Conservation (phyloP, 495 filamentous ascomycete species). For the Penicillium herquei region DNA sequence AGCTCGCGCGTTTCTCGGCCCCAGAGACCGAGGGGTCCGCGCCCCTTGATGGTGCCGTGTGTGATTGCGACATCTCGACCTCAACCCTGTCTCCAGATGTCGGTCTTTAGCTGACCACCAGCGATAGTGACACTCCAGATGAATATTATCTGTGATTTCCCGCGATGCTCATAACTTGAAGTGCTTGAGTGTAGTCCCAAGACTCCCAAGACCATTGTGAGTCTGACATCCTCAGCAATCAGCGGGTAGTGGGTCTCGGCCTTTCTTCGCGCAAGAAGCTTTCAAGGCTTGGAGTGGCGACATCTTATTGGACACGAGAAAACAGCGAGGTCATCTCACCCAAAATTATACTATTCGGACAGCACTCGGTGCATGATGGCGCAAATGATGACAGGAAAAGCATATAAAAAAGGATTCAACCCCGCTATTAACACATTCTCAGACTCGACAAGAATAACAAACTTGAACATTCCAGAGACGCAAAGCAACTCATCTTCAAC, state of each 20-base stretch:
- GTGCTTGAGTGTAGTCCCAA: too few relatives aligned
- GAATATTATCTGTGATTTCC: too few relatives aligned
- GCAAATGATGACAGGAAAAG: neutral
- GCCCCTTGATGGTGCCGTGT: neutral
- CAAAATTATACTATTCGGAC: neutral
- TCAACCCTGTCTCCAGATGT: neutral
- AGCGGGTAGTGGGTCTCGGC: neutral
- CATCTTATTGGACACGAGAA: slow-evolving; percentile 13
- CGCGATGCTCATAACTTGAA: too few relatives aligned
- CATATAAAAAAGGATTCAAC: neutral
- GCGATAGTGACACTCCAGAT: too few relatives aligned
- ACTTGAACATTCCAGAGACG: neutral
- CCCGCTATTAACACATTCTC: neutral
- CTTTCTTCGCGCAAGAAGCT: neutral
- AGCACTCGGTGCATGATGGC: neutral
- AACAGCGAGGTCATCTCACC: slow-evolving; percentile 9
- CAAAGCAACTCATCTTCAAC: too few relatives aligned
- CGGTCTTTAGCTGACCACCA: too few relatives aligned
- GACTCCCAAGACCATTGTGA: too few relatives aligned
- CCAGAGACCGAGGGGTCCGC: slow-evolving; percentile 19
- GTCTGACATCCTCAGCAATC: too few relatives aligned
- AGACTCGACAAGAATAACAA: neutral
- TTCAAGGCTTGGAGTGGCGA: neutral
- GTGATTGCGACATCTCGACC: slow-evolving; percentile 12
- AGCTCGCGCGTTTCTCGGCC: slow-evolving; percentile 37